These are phyloP conservation scores for Scheffersomyces titani DNA, from an alignment of 1,139 yeast genomes.

Conservation along the genomic window DNA sequence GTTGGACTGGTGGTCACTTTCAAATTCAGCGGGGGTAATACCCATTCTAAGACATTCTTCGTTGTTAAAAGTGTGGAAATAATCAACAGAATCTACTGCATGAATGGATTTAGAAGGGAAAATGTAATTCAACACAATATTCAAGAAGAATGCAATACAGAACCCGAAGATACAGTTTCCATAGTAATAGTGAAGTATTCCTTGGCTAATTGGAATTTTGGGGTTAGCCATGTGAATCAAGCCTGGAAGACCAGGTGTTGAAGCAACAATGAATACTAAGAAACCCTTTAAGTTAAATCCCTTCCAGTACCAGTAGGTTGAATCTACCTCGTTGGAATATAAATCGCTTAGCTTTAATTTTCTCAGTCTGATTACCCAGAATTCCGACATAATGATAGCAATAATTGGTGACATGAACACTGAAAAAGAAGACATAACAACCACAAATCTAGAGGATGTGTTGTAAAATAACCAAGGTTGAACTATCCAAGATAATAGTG, in stretches of 20 bases:
- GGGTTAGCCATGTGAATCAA: slow-evolving; percentile 26
- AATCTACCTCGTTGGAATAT: slow-evolving; percentile 3
- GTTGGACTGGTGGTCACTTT: background rate
- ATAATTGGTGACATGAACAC: slow-evolving; percentile 28
- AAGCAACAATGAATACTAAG: slow-evolving; percentile 4
- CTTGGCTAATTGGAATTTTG: slow-evolving; percentile 3
- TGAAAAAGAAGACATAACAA: slow-evolving; percentile 35
- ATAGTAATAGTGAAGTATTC: slow-evolving; percentile 8
- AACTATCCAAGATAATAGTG: slow-evolving; percentile 41
- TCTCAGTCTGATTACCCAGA: background rate
- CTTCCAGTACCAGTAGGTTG: slow-evolving; percentile 8
- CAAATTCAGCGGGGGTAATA: background rate
- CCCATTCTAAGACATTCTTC: background rate
- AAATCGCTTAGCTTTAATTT: background rate
- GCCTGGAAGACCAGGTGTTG: slow-evolving; percentile 11
- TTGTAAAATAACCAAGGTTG: slow-evolving; percentile 54
- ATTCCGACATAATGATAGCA: slow-evolving; percentile 1
- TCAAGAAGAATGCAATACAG: slow-evolving; percentile 13
- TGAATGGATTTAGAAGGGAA: background rate
- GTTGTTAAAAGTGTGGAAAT: background rate
- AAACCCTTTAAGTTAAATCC: slow-evolving; percentile 6
- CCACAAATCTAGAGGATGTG: slow-evolving; percentile 38
- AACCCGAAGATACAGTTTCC: slow-evolving; percentile 11
- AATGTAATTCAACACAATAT: slow-evolving; percentile 2
- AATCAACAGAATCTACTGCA: background rate